Evolutionary conservation across 257 asterid species (phyloP).

Genomic region (Jaltomata sinuosa): DNA sequence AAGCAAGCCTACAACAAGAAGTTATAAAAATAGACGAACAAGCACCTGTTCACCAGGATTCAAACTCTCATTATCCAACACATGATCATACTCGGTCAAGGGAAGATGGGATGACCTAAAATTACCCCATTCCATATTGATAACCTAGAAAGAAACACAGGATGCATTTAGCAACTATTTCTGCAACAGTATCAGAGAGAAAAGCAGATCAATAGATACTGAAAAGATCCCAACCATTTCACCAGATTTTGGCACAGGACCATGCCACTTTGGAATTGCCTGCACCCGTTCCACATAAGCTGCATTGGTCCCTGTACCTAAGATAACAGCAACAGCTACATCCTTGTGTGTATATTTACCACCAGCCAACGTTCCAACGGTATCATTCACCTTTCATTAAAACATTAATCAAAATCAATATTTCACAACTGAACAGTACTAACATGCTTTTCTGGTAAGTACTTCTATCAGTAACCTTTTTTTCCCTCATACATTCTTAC

Average conservation of each 20-base stretch:
- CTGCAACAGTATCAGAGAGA: neutral
- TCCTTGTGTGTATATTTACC: conserved; percentile 59
- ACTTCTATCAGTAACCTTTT: neutral
- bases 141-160: conserved; percentile 38
- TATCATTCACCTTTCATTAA: conserved; percentile 68
- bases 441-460: neutral
- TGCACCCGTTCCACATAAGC: conserved; percentile 87
- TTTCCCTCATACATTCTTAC: neutral
- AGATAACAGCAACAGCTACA: conserved; percentile 65
- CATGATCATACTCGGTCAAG: conserved; percentile 60
- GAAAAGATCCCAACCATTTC: conserved; percentile 57
- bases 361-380: conserved; percentile 88
- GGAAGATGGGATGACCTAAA: conserved; percentile 91
- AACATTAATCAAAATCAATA: conserved; percentile 3
- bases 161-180: neutral
- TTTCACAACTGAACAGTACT: neutral
- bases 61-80: conserved; percentile 63
- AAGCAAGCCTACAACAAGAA: neutral
- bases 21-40: neutral
- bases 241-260: conserved; percentile 76
- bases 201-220: neutral
- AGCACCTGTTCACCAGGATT: conserved; percentile 84
- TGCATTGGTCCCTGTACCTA: conserved; percentile 93
- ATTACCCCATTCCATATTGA: conserved; percentile 98
- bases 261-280: conserved; percentile 94